A percentile compares a stretch with the other conserved stretches of the same genome.
phyloP scores from a whole-genome alignment of 1,139 yeast genomes.

The Saccharomycopsis hybrid region DNA sequence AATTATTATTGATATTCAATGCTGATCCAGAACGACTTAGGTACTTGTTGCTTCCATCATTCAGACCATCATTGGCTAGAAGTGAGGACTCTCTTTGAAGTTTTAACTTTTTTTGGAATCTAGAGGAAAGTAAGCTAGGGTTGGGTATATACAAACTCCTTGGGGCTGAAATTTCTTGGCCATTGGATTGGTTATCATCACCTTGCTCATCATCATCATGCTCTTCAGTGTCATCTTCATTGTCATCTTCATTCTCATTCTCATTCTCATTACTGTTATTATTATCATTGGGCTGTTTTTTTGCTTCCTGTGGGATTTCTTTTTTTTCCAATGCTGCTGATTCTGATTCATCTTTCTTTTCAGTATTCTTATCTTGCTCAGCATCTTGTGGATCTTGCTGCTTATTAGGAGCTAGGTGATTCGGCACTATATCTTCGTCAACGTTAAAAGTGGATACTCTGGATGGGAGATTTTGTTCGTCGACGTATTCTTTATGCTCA shows the following conservation, averaged over 20 bases:
- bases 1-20: constrained; percentile 1
- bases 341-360: neutral
- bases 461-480: neutral
- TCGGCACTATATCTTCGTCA: neutral
- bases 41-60: too few relatives aligned
- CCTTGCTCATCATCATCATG: constrained; percentile 4
- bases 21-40: too few relatives aligned
- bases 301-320: constrained; percentile 1
- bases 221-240: neutral
- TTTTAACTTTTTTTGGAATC: constrained; percentile 14
- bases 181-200: constrained; percentile 3
- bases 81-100: constrained; percentile 14
- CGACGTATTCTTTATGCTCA: neutral
- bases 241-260: constrained; percentile 2
- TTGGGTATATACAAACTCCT: constrained; percentile 7
- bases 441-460: too few relatives aligned
- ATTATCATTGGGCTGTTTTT: too few relatives aligned
- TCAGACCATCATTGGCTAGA: neutral
- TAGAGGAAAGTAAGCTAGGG: constrained; percentile 4
- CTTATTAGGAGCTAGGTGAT: neutral
- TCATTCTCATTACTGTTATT: neutral
- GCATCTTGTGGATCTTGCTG: neutral
- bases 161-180: neutral
- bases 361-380: neutral
- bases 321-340: constrained; percentile 2